Conservation (phyloP, 2,329 filamentous ascomycete species). For the Phialophora chinensis region DNA sequence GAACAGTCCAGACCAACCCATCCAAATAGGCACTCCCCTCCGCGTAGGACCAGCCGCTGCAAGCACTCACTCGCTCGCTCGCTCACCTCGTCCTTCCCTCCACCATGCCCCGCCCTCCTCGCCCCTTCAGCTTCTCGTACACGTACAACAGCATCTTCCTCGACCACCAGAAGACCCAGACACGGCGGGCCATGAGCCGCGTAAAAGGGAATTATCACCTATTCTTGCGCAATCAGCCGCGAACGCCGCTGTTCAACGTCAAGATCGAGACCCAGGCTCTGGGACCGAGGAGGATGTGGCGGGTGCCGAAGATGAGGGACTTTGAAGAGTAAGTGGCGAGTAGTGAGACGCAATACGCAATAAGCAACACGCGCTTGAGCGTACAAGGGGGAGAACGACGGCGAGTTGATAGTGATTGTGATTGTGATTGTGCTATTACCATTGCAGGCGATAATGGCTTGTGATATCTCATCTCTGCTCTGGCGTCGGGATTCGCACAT, state of each 20-base stretch:
- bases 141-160: slow-evolving; percentile 39
- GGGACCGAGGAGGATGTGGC: slow-evolving; percentile 30
- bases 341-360: background rate
- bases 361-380: no score
- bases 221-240: slow-evolving; percentile 39
- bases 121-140: slow-evolving; percentile 35
- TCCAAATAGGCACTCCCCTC: background rate
- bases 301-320: slow-evolving; percentile 33
- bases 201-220: slow-evolving; percentile 39
- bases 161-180: slow-evolving; percentile 37
- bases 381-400: background rate
- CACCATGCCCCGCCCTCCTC: slow-evolving; percentile 16
- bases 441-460: background rate
- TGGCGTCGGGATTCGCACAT: background rate
- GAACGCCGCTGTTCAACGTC: slow-evolving; percentile 29
- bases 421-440: background rate
- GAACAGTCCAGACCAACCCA: background rate
- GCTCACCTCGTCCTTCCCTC: no score
- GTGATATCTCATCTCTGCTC: background rate
- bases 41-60: background rate
- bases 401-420: background rate
- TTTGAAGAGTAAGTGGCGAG: slow-evolving; percentile 25
- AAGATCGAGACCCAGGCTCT: slow-evolving; percentile 21
- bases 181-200: slow-evolving; percentile 33
- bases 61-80: background rate